These are phyloP conservation scores for Emericellopsis atlantica DNA, from an alignment of 2,329 filamentous ascomycete genomes.

Conservation along the genomic window DNA sequence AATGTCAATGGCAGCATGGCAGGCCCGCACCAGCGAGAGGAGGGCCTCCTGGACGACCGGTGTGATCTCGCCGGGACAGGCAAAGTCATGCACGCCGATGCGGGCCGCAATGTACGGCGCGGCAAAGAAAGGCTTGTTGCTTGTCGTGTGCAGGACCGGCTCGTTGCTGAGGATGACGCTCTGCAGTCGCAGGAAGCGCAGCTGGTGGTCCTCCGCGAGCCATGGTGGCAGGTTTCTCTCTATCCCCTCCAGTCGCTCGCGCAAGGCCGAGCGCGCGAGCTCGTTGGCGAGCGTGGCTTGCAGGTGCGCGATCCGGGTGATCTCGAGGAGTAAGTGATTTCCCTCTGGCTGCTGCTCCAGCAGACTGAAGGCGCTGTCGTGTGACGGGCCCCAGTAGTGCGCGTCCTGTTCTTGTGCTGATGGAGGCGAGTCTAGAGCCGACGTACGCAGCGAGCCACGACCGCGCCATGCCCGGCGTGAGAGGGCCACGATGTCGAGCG, in stretches of 20 bases:
- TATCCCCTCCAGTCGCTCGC: neutral
- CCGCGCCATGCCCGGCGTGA: neutral
- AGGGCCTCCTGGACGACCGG: neutral
- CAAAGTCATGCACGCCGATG: conserved; percentile 6
- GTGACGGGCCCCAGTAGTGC: neutral
- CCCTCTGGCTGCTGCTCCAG: neutral
- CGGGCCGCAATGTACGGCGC: conserved; percentile 6
- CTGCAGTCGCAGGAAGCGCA: neutral
- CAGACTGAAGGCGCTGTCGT: neutral
- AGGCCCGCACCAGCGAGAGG: neutral
- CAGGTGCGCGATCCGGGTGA: neutral
- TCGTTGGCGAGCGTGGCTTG: neutral
- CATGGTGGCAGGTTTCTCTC: neutral
- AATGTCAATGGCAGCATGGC: neutral
- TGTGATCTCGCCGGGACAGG: neutral
- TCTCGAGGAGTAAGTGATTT: neutral
- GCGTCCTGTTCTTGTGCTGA: neutral
- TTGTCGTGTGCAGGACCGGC: conserved; percentile 5
- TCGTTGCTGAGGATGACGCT: conserved; percentile 7
- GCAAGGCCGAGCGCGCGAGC: neutral
- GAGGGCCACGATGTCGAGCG: neutral
- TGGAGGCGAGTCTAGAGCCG: neutral
- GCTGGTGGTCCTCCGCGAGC: neutral
- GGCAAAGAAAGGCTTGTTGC: conserved; percentile 7
- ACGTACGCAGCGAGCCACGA: neutral